These are phyloP conservation scores for Chaetomiaceae sp. DNA, from an alignment of 2,329 filamentous ascomycete species.

Conservation along the genomic window DNA sequence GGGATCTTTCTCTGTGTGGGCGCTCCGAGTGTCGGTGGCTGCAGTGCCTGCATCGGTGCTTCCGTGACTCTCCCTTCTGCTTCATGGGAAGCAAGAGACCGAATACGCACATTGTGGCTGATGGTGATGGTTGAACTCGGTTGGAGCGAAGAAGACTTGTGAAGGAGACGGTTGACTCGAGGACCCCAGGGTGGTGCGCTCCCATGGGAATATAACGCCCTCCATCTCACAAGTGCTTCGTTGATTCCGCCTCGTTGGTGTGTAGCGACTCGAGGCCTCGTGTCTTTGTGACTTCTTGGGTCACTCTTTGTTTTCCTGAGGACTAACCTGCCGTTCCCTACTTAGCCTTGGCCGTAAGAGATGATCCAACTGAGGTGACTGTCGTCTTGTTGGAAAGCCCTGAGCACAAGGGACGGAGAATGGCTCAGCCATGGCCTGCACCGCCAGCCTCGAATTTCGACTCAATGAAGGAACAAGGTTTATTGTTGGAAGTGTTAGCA, in stretches of 20 bases:
- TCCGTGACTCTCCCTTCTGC: background rate
- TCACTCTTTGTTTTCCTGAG: conserved; percentile 5
- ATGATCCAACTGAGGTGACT: background rate
- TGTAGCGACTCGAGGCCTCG: background rate
- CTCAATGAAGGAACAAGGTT: background rate
- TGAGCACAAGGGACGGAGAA: background rate
- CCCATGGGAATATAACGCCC: conserved; percentile 4
- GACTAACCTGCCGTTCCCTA: background rate
- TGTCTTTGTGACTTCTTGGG: conserved; percentile 2
- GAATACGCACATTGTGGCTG: conserved; percentile 16
- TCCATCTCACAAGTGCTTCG: background rate
- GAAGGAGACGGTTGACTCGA: no score
- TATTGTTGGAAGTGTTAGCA: background rate
- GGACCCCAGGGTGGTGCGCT: no score
- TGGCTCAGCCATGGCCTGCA: background rate
- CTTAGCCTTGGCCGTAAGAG: background rate
- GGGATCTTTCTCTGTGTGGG: no score
- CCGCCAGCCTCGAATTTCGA: background rate
- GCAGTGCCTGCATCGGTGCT: conserved; percentile 8
- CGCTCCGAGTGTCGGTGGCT: background rate
- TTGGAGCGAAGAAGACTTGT: background rate
- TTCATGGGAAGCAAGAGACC: conserved; percentile 15
- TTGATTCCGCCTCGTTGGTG: background rate
- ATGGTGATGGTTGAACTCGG: background rate
- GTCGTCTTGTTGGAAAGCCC: background rate